Percentiles rank a stretch among this genome's conserved stretches.
Evolutionary conservation across 352 stramenopile species (phyloP).

Genomic region (Blastocystis sp.): DNA sequence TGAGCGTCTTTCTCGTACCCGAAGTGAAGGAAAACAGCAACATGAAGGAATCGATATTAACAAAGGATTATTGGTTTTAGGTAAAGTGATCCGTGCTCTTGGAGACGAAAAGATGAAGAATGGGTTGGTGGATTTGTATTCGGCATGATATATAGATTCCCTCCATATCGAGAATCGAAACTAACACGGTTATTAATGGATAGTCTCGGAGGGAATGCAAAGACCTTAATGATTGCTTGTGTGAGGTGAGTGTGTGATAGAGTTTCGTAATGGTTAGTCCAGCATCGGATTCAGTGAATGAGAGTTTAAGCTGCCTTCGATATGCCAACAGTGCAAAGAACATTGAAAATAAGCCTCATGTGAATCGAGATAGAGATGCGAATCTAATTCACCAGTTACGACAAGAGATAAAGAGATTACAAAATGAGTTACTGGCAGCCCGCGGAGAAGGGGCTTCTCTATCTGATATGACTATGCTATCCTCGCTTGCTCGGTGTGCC

Average conservation of each 20-base stretch:
- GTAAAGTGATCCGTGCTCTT: slow-evolving; percentile 90
- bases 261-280: slow-evolving; percentile 75
- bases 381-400: slow-evolving; percentile 93
- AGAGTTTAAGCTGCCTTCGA: slow-evolving; percentile 95
- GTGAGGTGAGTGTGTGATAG: slow-evolving; percentile 77
- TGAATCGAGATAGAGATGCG: slow-evolving; percentile 97
- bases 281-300: slow-evolving; percentile 82
- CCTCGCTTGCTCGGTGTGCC: not conserved
- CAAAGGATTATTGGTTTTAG: slow-evolving; percentile 86
- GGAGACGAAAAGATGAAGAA: slow-evolving; percentile 82
- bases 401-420: slow-evolving; percentile 89
- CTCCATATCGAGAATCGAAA: slow-evolving; percentile 86
- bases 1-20: slow-evolving; percentile 87
- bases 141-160: slow-evolving; percentile 72
- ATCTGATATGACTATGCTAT: not conserved
- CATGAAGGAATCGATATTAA: slow-evolving; percentile 94
- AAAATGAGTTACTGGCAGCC: slow-evolving; percentile 74
- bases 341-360: slow-evolving; percentile 96
- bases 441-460: slow-evolving; percentile 22
- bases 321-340: slow-evolving; percentile 98
- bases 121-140: slow-evolving; percentile 69
- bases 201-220: slow-evolving; percentile 81
- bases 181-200: slow-evolving; percentile 83
- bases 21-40: slow-evolving; percentile 80
- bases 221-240: slow-evolving; percentile 83